Evolutionary conservation across 352 stramenopile genomes (phyloP).

Genomic region (Pythium scleroteichum): DNA sequence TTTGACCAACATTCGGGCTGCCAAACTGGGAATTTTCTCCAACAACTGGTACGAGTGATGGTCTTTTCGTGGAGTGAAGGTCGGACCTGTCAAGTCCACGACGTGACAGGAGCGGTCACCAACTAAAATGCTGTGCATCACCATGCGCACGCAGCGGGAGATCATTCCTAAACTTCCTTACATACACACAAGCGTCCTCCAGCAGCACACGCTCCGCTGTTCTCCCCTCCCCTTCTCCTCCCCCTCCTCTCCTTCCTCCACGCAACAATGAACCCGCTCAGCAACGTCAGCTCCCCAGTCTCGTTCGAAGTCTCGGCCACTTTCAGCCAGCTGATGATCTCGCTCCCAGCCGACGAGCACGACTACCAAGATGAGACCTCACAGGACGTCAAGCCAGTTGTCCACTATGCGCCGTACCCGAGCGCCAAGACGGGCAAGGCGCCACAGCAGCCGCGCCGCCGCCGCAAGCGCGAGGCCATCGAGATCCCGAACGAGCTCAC

Average conservation of each 20-base stretch:
- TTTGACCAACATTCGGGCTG: constrained; percentile 24
- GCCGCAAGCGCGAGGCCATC: constrained; percentile 55
- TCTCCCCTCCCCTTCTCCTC: not conserved
- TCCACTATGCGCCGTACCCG: constrained; percentile 23
- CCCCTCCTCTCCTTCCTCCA: too few species aligned
- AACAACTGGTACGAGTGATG: constrained; percentile 26
- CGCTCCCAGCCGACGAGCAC: constrained; percentile 16
- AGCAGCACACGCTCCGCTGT: constrained; percentile 6
- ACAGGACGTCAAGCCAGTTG: not conserved
- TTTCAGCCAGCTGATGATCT: constrained; percentile 27
- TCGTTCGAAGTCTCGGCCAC: constrained; percentile 20
- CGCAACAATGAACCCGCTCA: constrained; percentile 24
- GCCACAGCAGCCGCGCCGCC: constrained; percentile 24
- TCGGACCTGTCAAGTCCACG: constrained; percentile 24
- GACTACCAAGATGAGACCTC: constrained; percentile 17
- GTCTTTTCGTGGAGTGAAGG: constrained; percentile 28
- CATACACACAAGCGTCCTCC: constrained; percentile 26
- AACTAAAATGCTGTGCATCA: not conserved
- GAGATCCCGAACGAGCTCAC: constrained; percentile 39
- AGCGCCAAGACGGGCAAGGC: constrained; percentile 8
- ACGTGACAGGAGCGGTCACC: constrained; percentile 1
- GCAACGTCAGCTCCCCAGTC: constrained; percentile 14
- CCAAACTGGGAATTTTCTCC: constrained; percentile 33
- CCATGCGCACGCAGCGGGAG: constrained; percentile 1
- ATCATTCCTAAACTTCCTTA: constrained; percentile 30